These are phyloP conservation scores for Hirschfeldia incana DNA, from an alignment of 345 rosid genomes.

Conservation along the genomic window DNA sequence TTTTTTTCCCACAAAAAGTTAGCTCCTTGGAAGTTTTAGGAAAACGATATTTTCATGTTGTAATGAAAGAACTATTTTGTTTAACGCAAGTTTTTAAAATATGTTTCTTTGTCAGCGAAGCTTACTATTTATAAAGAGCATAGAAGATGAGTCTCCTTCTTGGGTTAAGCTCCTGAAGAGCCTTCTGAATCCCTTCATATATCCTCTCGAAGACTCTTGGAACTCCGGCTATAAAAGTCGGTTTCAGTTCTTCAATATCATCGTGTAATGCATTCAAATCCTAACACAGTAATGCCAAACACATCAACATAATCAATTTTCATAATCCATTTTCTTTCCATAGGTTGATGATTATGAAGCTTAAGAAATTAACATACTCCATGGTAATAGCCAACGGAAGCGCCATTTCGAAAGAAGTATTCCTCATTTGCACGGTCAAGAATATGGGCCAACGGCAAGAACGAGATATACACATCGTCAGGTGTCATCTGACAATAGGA, in stretches of 20 bases:
- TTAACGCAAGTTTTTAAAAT: not conserved
- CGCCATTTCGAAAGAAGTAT: conserved; percentile 81
- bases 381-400: conserved; percentile 93
- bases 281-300: conserved; percentile 37
- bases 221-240: conserved; percentile 88
- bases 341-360: not conserved
- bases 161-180: conserved; percentile 77
- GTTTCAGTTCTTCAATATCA: conserved; percentile 81
- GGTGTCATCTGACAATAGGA: conserved; percentile 63
- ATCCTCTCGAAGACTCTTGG: conserved; percentile 93
- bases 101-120: not conserved
- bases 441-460: conserved; percentile 91
- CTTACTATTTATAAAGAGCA: conserved; percentile 76
- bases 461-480: conserved; percentile 89
- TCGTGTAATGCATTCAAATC: conserved; percentile 80
- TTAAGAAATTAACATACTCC: conserved; percentile 57
- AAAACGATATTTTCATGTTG: not conserved
- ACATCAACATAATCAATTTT: not conserved
- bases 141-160: conserved; percentile 59
- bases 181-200: conserved; percentile 65
- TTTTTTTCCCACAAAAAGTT: not conserved
- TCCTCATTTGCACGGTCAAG: conserved; percentile 89
- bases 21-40: not conserved
- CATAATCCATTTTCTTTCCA: not conserved
- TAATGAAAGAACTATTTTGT: not conserved